These are phyloP conservation scores for Prosopis cineraria DNA, from an alignment of 306 rosid species.

Conservation along the genomic window DNA sequence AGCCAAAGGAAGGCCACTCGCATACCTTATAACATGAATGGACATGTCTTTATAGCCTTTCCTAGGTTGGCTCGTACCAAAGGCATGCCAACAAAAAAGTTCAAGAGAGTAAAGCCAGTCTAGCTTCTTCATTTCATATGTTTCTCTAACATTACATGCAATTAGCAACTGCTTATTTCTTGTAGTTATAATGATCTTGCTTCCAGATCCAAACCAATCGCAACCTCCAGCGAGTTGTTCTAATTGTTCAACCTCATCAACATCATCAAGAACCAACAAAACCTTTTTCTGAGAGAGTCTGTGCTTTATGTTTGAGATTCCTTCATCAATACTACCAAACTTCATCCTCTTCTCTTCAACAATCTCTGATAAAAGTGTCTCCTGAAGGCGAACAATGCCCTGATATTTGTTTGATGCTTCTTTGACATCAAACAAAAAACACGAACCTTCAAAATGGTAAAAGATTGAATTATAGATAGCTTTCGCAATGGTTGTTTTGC, in stretches of 20 bases:
- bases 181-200: conserved; percentile 5
- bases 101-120: not conserved
- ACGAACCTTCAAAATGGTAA: not conserved
- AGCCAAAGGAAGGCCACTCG: not conserved
- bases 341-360: not conserved
- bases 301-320: not conserved
- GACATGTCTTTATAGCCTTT: not conserved
- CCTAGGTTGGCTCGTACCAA: not conserved
- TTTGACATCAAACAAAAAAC: not conserved
- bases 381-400: not conserved
- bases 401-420: not conserved
- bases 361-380: not conserved
- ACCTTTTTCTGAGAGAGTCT: not conserved
- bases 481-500: not conserved
- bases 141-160: not conserved
- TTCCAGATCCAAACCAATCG: not conserved
- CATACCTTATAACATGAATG: not conserved
- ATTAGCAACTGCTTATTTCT: not conserved
- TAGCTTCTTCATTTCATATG: conserved; percentile 1
- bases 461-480: not conserved
- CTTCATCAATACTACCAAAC: not conserved
- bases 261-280: conserved; percentile 13
- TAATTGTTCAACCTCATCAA: not conserved
- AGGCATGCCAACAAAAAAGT: not conserved
- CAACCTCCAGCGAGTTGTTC: not conserved